Conservation (phyloP, 306 rosid genomes). For the Castanopsis chinensis region DNA sequence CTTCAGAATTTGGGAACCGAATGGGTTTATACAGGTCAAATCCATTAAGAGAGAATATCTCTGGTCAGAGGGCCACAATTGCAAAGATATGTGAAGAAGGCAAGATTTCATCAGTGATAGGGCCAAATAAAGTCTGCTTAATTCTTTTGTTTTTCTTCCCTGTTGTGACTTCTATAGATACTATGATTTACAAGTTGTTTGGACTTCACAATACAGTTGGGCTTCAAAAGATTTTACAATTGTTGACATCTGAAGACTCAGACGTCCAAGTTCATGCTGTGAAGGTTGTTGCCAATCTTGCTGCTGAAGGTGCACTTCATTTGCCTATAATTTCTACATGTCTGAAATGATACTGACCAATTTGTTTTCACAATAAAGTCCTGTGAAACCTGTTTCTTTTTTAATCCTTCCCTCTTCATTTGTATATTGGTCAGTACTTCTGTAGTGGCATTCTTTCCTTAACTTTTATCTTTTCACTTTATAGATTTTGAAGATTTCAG, state of each 20-base stretch:
- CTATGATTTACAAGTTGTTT: conserved; percentile 16
- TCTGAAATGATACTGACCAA: background rate
- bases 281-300: conserved; percentile 78
- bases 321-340: conserved; percentile 3
- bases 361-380: background rate
- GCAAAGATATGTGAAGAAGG: conserved; percentile 77
- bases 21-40: conserved; percentile 28
- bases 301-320: conserved; percentile 61
- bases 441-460: background rate
- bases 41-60: conserved; percentile 40
- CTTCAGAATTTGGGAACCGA: conserved; percentile 35
- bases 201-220: conserved; percentile 48
- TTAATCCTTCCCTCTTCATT: background rate
- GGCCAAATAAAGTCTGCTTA: background rate
- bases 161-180: conserved; percentile 1
- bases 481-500: background rate
- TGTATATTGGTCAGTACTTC: background rate
- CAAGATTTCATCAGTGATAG: conserved; percentile 23
- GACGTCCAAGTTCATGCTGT: conserved; percentile 68
- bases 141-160: background rate
- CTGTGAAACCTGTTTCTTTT: background rate
- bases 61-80: conserved; percentile 57
- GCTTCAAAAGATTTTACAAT: conserved; percentile 55
- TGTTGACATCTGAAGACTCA: conserved; percentile 55
- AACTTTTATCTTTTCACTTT: background rate